Percentiles rank a stretch among this genome's conserved stretches.
Conservation (phyloP, 2,329 filamentous ascomycete genomes). For the Coniochaeta hoffmannii region DNA sequence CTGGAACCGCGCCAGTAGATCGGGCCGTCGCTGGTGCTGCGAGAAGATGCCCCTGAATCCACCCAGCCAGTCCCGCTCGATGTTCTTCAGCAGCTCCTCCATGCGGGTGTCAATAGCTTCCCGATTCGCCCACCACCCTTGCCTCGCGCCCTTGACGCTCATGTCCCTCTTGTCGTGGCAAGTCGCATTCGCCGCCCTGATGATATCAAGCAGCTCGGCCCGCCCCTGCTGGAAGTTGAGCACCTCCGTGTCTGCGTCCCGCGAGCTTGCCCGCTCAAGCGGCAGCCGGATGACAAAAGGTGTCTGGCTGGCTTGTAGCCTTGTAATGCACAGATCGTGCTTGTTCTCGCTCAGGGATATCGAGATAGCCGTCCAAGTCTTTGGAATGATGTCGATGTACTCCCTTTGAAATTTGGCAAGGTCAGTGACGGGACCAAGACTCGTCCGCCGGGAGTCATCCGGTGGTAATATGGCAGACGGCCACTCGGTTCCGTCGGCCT, state of each 20-base stretch:
- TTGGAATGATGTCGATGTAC: constrained; percentile 79
- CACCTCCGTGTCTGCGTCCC: constrained; percentile 68
- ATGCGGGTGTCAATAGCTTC: constrained; percentile 72
- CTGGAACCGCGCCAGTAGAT: constrained; percentile 67
- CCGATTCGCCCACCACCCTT: constrained; percentile 84
- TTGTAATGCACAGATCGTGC: constrained; percentile 84
- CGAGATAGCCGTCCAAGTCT: constrained; percentile 78
- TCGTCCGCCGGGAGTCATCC: constrained; percentile 27
- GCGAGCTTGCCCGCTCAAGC: constrained; percentile 71
- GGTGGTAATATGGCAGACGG: constrained; percentile 23
- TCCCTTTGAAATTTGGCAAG: constrained; percentile 64
- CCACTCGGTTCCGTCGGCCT: constrained; percentile 24
- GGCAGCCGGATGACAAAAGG: constrained; percentile 86
- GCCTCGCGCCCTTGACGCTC: constrained; percentile 65
- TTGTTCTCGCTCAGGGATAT: constrained; percentile 74
- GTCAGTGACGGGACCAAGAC: constrained; percentile 40
- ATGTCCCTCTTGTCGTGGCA: constrained; percentile 69
- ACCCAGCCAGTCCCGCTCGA: constrained; percentile 91
- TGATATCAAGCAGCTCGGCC: constrained; percentile 74
- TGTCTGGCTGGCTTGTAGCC: constrained; percentile 64
- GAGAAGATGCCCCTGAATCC: constrained; percentile 95
- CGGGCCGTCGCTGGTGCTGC: constrained; percentile 54
- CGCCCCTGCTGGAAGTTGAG: constrained; percentile 81
- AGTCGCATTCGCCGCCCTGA: constrained; percentile 72
- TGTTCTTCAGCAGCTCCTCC: constrained; percentile 69